A percentile compares a stretch with the other conserved stretches of the same genome.
Conservation (phyloP, 768 basidiomycete species). For the Cystofilobasidium ferigula region DNA sequence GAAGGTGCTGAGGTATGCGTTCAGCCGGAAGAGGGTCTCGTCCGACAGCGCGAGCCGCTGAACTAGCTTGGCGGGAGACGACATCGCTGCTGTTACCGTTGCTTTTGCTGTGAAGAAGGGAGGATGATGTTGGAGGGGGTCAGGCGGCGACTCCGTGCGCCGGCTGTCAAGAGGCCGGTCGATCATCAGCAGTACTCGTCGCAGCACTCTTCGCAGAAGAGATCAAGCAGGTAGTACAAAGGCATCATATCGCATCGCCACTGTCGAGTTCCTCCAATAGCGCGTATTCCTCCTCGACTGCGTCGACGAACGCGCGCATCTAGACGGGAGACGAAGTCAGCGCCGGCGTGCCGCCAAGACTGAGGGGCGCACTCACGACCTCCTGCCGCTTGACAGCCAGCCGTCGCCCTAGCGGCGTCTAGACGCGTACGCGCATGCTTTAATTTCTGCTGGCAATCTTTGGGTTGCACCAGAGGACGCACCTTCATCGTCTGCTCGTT, state of each 20-base stretch:
- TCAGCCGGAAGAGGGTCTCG: constrained; percentile 9
- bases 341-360: not conserved
- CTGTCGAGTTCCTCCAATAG: constrained; percentile 24
- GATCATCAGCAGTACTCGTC: too few relatives aligned
- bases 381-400: constrained; percentile 63
- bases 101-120: not conserved
- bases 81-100: not conserved
- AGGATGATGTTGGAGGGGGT: not conserved
- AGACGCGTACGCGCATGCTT: not conserved
- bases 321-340: constrained; percentile 32
- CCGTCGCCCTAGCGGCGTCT: constrained; percentile 55
- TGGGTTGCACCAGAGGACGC: not conserved
- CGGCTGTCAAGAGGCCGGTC: too few relatives aligned
- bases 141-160: too few relatives aligned
- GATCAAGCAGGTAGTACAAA: not conserved
- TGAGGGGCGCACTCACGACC: constrained; percentile 44
- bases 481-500: constrained; percentile 55
- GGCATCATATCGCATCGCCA: too few relatives aligned
- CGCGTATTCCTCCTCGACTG: constrained; percentile 39
- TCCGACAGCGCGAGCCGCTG: not conserved
- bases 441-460: not conserved
- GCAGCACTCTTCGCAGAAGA: too few relatives aligned
- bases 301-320: constrained; percentile 55
- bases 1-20: constrained; percentile 9
- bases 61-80: not conserved